These are phyloP conservation scores for Sporothrix variecibatus DNA, from an alignment of 2,329 filamentous ascomycete species.

Conservation along the genomic window DNA sequence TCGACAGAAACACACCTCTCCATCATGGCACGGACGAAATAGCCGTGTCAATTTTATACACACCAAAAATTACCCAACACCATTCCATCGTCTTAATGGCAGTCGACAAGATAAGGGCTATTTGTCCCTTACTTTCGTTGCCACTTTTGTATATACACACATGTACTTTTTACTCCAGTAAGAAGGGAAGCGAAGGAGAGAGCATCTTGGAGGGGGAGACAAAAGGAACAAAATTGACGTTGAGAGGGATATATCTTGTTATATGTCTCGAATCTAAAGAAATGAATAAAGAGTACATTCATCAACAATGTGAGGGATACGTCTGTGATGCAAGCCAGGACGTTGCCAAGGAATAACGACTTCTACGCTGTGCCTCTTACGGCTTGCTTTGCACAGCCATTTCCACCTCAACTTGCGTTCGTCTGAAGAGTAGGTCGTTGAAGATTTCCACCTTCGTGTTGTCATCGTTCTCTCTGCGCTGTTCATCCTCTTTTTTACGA, in stretches of 20 bases:
- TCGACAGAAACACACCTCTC: slow-evolving; percentile 14
- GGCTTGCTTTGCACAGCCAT: background rate
- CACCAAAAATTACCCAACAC: background rate
- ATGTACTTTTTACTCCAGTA: background rate
- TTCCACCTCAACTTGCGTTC: background rate
- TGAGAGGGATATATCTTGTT: background rate
- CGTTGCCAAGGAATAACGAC: background rate
- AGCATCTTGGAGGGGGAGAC: background rate
- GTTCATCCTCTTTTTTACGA: background rate
- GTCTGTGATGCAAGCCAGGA: background rate
- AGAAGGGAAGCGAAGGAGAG: background rate
- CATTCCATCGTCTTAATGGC: background rate
- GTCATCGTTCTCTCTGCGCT: background rate
- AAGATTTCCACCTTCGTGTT: background rate
- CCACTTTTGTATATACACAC: slow-evolving; percentile 16
- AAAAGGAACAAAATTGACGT: background rate
- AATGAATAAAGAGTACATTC: background rate
- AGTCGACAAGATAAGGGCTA: background rate
- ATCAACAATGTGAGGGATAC: background rate
- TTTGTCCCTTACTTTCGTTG: background rate
- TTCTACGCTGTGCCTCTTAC: background rate
- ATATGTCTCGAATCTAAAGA: background rate
- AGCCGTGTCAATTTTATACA: background rate
- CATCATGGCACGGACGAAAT: background rate
- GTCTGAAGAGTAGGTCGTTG: background rate